Evolutionary conservation across 495 filamentous ascomycete genomes (phyloP), one percentile per base, ranked within the genome.

Genomic region (Antarctomyces pellizariae): DNA sequence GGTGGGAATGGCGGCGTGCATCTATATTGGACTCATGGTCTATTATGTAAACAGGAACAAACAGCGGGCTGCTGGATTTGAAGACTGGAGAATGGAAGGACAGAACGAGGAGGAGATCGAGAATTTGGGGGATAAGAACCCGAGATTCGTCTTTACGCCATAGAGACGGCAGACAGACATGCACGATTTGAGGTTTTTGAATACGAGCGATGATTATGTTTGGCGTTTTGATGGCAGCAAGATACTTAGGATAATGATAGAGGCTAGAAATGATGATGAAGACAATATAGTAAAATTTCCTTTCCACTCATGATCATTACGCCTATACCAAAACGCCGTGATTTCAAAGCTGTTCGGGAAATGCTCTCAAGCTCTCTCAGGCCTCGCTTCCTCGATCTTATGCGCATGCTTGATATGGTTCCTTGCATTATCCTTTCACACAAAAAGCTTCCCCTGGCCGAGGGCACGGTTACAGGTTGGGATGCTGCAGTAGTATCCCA

Each of bases 51-150:
- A 44, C 18, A 56, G 55, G 25, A 78, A 79, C 32, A 50, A 48
- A 31, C 51, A 52, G 25, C 57, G 74, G 12, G 52, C 43, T 0
- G 45, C 45, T 5, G 70, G 70, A 0, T 31, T 47, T 3, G 50
- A 68, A 24, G 60, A 71, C 30, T 39, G 54, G 1, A 57, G 52
- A 30, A 48, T 72, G 11, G 48, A 52, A 18, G 59, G 57, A 3
- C 42, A 68, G 50, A 56, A 54, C 0, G 67, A 75, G 27, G 65
- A 71, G 14, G 67, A 74, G 34, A 56, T 78, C 10, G 58, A 56
- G 12, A 71, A 75, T 41, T 44, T 78, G 31, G 74, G 74, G 11
- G 74, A 80, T 42, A 61, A 65, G 13, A 71, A 57, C 31, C 70
- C 69, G 10, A 53, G 57, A 25, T 74, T 61, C 38, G n/a, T n/a